These are phyloP conservation scores for Salix koriyanagi DNA, from an alignment of 345 rosid genomes.

Conservation along the genomic window DNA sequence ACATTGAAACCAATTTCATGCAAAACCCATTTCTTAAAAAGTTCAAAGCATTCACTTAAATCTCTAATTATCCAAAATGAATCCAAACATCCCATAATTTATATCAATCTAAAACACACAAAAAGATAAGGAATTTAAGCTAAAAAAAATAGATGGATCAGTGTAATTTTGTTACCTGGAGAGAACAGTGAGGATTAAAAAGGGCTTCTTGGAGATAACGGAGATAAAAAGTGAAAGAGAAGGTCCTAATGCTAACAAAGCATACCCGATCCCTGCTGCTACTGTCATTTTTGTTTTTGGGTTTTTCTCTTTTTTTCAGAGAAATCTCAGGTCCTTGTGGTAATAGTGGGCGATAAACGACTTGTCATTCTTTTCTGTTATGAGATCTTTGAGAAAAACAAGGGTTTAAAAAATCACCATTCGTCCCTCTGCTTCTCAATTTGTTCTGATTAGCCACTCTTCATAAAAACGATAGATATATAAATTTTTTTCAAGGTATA, in stretches of 20 bases:
- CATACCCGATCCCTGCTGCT: constrained; percentile 90
- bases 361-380: background rate
- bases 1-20: background rate
- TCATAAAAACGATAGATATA: too few relatives aligned
- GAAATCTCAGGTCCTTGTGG: background rate
- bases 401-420: too few relatives aligned
- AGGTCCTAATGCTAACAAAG: constrained; percentile 79
- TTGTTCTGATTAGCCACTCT: too few relatives aligned
- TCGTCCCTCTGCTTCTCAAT: too few relatives aligned
- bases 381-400: too few relatives aligned
- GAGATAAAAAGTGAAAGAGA: constrained; percentile 82
- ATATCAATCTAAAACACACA: background rate
- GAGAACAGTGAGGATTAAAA: constrained; percentile 86
- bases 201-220: constrained; percentile 87
- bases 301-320: background rate
- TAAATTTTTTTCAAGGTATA: too few relatives aligned
- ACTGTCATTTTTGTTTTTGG: constrained; percentile 48
- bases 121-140: background rate
- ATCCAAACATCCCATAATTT: background rate
- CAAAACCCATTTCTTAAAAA: background rate
- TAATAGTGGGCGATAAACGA: background rate
- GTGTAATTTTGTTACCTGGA: constrained; percentile 51
- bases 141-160: background rate
- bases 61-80: background rate
- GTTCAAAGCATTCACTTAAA: background rate